Evolutionary conservation across 345 rosid species (phyloP).

Genomic region (Chamaenerion angustifolium): DNA sequence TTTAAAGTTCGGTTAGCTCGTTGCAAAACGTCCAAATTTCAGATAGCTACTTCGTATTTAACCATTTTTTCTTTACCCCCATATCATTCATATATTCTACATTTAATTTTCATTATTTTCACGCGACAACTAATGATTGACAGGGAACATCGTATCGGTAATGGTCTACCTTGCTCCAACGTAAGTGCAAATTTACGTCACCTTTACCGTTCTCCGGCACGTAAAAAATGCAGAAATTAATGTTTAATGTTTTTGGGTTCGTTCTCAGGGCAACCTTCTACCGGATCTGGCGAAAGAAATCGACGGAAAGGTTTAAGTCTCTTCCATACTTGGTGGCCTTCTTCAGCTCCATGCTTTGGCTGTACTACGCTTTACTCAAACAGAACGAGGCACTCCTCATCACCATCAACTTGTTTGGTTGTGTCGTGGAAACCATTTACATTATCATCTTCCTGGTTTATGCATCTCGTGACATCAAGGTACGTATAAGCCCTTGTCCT

Average conservation of each 20-base stretch:
- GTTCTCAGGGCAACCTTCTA: constrained; percentile 61
- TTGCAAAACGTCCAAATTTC: too few species aligned
- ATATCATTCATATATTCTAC: too few species aligned
- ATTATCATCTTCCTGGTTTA: constrained; percentile 40
- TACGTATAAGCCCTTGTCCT: too few species aligned
- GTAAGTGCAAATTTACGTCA: constrained; percentile 31
- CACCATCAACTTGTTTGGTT: constrained; percentile 81
- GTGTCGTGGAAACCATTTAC: constrained; percentile 54
- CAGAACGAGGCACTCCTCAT: constrained; percentile 46
- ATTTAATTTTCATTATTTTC: too few species aligned
- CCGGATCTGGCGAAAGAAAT: constrained; percentile 48
- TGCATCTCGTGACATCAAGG: constrained; percentile 44
- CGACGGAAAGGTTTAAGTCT: constrained; percentile 68
- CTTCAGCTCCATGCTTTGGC: constrained; percentile 91
- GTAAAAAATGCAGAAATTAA: not conserved
- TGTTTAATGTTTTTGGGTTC: not conserved
- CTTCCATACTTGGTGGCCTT: constrained; percentile 81
- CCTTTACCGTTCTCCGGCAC: too few species aligned
- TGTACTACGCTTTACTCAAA: constrained; percentile 63
- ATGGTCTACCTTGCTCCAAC: constrained; percentile 69
- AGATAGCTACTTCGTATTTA: too few species aligned
- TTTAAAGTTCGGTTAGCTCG: too few species aligned
- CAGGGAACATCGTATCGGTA: constrained; percentile 68
- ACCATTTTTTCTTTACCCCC: too few species aligned
- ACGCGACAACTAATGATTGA: too few species aligned